Percentiles rank a stretch among this genome's conserved stretches.
phyloP scores from a whole-genome alignment of 176 grass and related monocot genomes.

The Musa schizocarpa region DNA sequence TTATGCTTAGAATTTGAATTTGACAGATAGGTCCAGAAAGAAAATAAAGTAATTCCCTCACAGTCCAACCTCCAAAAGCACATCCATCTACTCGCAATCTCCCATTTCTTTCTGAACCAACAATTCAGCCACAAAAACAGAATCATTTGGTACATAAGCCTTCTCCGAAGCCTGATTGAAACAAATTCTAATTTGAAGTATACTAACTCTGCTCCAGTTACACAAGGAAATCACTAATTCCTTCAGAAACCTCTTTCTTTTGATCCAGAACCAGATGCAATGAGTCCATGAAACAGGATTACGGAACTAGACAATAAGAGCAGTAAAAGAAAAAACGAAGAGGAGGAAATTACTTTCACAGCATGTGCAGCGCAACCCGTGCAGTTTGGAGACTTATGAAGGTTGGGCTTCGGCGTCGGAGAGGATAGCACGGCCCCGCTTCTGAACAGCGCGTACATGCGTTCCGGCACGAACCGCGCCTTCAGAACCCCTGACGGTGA shows the following conservation, averaged over 20 bases:
- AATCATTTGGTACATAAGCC: no score
- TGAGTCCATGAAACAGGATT: neutral
- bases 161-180: no score
- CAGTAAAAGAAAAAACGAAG: constrained; percentile 3
- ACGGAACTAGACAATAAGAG: neutral
- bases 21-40: no score
- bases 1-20: no score
- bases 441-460: constrained; percentile 61
- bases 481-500: constrained; percentile 55
- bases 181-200: no score
- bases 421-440: constrained; percentile 42
- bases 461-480: constrained; percentile 63
- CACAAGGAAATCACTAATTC: neutral
- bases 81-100: no score
- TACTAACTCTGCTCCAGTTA: no score
- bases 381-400: constrained; percentile 67
- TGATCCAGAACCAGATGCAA: neutral
- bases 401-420: constrained; percentile 58
- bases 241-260: neutral
- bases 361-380: constrained; percentile 71
- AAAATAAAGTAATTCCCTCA: no score
- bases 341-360: constrained; percentile 47
- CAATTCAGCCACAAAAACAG: no score
- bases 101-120: no score
- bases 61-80: no score